These are phyloP conservation scores for Nepenthes mirabilis DNA, from an alignment of 148 eudicot species.

Conservation along the genomic window DNA sequence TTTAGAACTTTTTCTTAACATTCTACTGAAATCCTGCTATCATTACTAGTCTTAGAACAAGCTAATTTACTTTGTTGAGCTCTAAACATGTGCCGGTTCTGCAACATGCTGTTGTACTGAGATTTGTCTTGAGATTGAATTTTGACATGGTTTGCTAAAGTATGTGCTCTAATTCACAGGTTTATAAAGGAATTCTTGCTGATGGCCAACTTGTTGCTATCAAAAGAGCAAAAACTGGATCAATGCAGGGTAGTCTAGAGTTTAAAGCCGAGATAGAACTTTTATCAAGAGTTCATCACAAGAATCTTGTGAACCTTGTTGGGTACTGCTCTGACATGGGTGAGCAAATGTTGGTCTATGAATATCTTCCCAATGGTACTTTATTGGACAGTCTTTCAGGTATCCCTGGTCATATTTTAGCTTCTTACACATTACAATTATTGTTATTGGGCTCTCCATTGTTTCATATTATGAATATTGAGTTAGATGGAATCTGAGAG, in stretches of 20 bases:
- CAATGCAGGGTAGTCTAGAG: constrained; percentile 68
- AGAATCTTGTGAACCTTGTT: constrained; percentile 67
- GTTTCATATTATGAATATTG: neutral
- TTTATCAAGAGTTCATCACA: constrained; percentile 88
- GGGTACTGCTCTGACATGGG: constrained; percentile 78
- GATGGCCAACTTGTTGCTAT: constrained; percentile 53
- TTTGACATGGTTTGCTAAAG: too few relatives aligned
- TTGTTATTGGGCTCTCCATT: neutral
- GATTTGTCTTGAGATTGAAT: too few relatives aligned
- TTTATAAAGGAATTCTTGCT: constrained; percentile 60
- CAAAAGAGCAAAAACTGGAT: constrained; percentile 71
- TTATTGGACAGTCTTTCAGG: constrained; percentile 66
- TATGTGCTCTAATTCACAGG: constrained; percentile 25
- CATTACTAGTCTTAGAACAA: too few relatives aligned
- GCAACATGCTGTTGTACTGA: too few relatives aligned
- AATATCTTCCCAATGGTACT: constrained; percentile 72
- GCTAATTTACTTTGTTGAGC: too few relatives aligned
- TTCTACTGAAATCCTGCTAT: too few relatives aligned
- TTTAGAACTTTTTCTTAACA: too few relatives aligned
- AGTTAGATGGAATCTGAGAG: neutral
- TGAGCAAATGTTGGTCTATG: constrained; percentile 80
- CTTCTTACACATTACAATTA: neutral
- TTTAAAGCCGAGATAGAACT: constrained; percentile 89
- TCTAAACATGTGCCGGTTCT: too few relatives aligned
- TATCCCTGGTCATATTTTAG: constrained; percentile 8